Percentiles rank a stretch among this genome's conserved stretches.
These are phyloP conservation scores for Abrus pulchellus DNA, from an alignment of 306 rosid genomes.

Conservation along the genomic window DNA sequence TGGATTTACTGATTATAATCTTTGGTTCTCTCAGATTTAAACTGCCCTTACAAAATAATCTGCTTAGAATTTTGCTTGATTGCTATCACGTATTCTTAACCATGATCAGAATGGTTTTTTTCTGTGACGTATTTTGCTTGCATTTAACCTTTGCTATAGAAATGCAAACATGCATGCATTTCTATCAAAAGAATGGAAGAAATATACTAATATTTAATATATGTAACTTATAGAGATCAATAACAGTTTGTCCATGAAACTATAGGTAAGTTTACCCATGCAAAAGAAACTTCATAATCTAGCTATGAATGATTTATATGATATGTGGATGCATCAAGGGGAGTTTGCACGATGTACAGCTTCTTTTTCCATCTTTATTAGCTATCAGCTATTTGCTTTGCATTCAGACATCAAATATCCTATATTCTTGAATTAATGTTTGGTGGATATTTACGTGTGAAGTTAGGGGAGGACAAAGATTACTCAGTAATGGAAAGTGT, in stretches of 20 bases:
- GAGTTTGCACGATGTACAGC: neutral
- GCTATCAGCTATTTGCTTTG: slow-evolving; percentile 8
- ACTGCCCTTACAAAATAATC: slow-evolving; percentile 13
- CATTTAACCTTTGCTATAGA: slow-evolving; percentile 28
- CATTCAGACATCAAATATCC: slow-evolving; percentile 20
- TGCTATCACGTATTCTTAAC: slow-evolving; percentile 18
- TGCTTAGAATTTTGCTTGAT: neutral
- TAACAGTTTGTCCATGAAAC: neutral
- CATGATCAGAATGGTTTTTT: slow-evolving; percentile 6
- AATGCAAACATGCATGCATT: slow-evolving; percentile 34
- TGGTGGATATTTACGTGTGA: slow-evolving; percentile 49
- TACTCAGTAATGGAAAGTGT: slow-evolving; percentile 70
- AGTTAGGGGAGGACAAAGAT: slow-evolving; percentile 88
- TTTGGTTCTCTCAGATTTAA: slow-evolving; percentile 37
- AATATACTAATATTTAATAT: neutral
- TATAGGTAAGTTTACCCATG: neutral
- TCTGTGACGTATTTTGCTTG: slow-evolving; percentile 1
- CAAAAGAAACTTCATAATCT: neutral
- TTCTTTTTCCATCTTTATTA: slow-evolving; percentile 1
- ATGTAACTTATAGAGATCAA: slow-evolving; percentile 24
- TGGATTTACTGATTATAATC: slow-evolving; percentile 29
- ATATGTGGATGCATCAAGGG: slow-evolving; percentile 36
- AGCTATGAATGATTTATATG: slow-evolving; percentile 18
- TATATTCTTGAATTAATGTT: slow-evolving; percentile 30
- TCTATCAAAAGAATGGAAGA: slow-evolving; percentile 5